Base-by-base conservation (phyloP, 352 stramenopile genomes). In the Phytophthora tentaculata region DNA sequence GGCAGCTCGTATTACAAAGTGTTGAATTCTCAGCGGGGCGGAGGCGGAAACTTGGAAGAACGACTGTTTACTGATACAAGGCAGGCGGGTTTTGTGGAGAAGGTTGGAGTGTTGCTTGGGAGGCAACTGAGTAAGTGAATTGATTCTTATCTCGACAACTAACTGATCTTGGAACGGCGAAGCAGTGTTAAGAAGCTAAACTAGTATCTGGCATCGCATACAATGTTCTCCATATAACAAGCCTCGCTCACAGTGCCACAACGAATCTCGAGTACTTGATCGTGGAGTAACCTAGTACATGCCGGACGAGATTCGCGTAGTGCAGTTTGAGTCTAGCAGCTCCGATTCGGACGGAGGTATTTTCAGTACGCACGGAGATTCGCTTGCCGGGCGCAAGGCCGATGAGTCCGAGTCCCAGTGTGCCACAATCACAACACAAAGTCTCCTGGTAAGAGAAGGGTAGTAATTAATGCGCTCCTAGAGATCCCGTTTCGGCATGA, bases 401-500 rank as follows among this genome's bases (percentile, higher is more conserved):
- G n/a, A n/a, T n/a, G n/a, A n/a, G n/a, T n/a, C n/a, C n/a, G n/a
- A n/a, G n/a, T n/a, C n/a, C n/a, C n/a, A n/a, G n/a, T n/a, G n/a
- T n/a, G n/a, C n/a, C n/a, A n/a, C n/a, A n/a, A n/a, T n/a, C n/a
- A n/a, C n/a, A 32, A 43, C 47, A 23, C 23, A 12, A 45, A 54
- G 10, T 37, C 24, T 9, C 39, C 59, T 13, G 35, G 49, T 10
- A 9, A 17, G 6, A n/a, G 24, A 16, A 49, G 50, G 29, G 49
- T 66, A 37, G 39, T 66, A 5, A 35, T 59, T 3, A 66, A 66
- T 16, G 59, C 59, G 9, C 13, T 66, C 17, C 14, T 66, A 14
- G 59, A 59, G 19, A 51, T 66, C 5, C 49, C 50, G 10, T 59
- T 52, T 35, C 9, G 59, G 48, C 26, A 37, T 0, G 59, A 47